These are phyloP conservation scores for Cryphonectria japonica DNA, from an alignment of 2,329 filamentous ascomycete species.

Conservation along the genomic window DNA sequence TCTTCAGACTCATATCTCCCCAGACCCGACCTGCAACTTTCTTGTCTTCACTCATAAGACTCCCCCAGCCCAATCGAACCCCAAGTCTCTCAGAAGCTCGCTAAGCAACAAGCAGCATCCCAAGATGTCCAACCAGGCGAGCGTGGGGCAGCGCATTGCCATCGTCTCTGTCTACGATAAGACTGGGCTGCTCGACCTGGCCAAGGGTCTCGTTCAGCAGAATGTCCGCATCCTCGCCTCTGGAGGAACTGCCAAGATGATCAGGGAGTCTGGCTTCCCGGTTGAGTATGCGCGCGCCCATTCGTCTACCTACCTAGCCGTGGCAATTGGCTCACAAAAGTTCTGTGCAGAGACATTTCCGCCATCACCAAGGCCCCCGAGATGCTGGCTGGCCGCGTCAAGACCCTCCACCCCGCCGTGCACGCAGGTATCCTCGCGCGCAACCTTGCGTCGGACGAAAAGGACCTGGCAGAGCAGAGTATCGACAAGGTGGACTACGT, in stretches of 20 bases:
- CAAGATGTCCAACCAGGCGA: slow-evolving; percentile 24
- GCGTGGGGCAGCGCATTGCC: slow-evolving; percentile 64
- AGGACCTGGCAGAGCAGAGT: slow-evolving; percentile 92
- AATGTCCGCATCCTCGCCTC: slow-evolving; percentile 93
- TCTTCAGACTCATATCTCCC: background rate
- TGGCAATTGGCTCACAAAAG: slow-evolving; percentile 21
- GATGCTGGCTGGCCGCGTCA: slow-evolving; percentile 84
- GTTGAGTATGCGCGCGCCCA: slow-evolving; percentile 70
- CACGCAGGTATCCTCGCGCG: slow-evolving; percentile 91
- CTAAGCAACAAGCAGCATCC: background rate
- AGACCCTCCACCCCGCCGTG: slow-evolving; percentile 95
- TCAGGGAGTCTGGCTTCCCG: slow-evolving; percentile 91
- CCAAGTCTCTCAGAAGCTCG: background rate
- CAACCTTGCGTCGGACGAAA: slow-evolving; percentile 92
- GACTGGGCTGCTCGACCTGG: slow-evolving; percentile 90
- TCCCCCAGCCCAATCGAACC: background rate
- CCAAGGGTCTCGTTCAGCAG: slow-evolving; percentile 85
- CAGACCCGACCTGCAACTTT: background rate
- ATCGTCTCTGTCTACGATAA: slow-evolving; percentile 99
- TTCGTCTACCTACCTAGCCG: background rate
- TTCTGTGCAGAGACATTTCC: slow-evolving; percentile 76
- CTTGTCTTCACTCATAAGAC: background rate
- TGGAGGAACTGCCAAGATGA: slow-evolving; percentile 94
- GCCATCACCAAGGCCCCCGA: slow-evolving; percentile 96
- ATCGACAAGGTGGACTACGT: slow-evolving; percentile 95